phyloP scores from a whole-genome alignment of 2,329 filamentous ascomycete genomes.

The Clarireedia hainanense region DNA sequence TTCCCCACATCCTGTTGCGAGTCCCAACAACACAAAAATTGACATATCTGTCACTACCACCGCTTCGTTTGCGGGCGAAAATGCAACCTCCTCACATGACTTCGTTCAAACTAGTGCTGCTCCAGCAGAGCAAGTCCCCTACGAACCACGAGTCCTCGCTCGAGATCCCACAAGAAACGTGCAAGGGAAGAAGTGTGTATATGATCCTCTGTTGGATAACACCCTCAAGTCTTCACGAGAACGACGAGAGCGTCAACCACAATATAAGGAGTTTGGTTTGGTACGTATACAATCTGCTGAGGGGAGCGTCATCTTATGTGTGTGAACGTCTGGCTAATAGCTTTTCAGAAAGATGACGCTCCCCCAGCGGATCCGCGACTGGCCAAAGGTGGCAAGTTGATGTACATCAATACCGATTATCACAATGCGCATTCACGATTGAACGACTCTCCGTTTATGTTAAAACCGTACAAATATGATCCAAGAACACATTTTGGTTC shows the following conservation, averaged over 20 bases:
- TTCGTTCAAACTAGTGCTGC: constrained; percentile 21
- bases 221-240: constrained; percentile 37
- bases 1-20: constrained; percentile 51
- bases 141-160: constrained; percentile 36
- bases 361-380: constrained; percentile 77
- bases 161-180: constrained; percentile 47
- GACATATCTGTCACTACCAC: constrained; percentile 28
- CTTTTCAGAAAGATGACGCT: constrained; percentile 69
- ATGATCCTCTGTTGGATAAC: constrained; percentile 42
- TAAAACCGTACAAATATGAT: constrained; percentile 78
- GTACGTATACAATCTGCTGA: constrained; percentile 45
- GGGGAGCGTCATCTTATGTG: constrained; percentile 55
- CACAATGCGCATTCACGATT: constrained; percentile 64
- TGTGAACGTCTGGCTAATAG: constrained; percentile 49
- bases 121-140: constrained; percentile 13
- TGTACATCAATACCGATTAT: constrained; percentile 61
- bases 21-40: constrained; percentile 37
- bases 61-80: constrained; percentile 26
- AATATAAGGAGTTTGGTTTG: constrained; percentile 56
- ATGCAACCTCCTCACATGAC: constrained; percentile 21
- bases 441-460: constrained; percentile 66
- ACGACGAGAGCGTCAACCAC: constrained; percentile 50
- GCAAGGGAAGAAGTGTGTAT: constrained; percentile 51
- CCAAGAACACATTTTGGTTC: constrained; percentile 76
- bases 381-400: constrained; percentile 55